Conservation (phyloP, 441 rosid genomes). For the Populus trichocarpa region DNA sequence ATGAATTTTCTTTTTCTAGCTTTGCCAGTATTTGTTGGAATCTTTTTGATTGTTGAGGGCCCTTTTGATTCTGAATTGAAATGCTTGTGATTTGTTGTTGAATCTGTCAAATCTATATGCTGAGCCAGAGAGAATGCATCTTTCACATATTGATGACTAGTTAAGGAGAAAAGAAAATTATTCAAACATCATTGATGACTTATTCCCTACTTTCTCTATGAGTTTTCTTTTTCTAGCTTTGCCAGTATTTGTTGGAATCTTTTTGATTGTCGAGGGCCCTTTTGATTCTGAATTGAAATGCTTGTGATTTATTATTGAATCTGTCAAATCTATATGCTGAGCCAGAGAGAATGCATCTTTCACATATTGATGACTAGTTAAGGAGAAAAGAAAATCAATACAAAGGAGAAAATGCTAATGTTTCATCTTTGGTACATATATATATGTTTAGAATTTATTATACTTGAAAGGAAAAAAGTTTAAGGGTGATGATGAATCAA, state of each 20-base stretch:
- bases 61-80: background rate
- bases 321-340: background rate
- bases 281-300: background rate
- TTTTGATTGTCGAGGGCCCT: background rate
- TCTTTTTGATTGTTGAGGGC: background rate
- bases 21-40: background rate
- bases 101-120: background rate
- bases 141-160: background rate
- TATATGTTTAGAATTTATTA: background rate
- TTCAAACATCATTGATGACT: too few relatives aligned
- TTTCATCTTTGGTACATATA: background rate
- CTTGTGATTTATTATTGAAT: background rate
- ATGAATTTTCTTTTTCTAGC: background rate
- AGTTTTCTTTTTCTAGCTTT: background rate
- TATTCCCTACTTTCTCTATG: too few relatives aligned
- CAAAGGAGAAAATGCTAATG: background rate
- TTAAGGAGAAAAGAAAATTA: too few relatives aligned
- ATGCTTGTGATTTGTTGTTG: background rate
- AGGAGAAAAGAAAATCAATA: too few relatives aligned
- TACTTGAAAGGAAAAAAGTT: background rate
- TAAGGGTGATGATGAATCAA: background rate
- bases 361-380: background rate
- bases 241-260: background rate
- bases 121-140: background rate
- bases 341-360: background rate